Evolutionary conservation across 1,284 basidiomycete genomes (phyloP), one percentile per base, ranked within the genome.

Genomic region (Rhodotorula sp.): DNA sequence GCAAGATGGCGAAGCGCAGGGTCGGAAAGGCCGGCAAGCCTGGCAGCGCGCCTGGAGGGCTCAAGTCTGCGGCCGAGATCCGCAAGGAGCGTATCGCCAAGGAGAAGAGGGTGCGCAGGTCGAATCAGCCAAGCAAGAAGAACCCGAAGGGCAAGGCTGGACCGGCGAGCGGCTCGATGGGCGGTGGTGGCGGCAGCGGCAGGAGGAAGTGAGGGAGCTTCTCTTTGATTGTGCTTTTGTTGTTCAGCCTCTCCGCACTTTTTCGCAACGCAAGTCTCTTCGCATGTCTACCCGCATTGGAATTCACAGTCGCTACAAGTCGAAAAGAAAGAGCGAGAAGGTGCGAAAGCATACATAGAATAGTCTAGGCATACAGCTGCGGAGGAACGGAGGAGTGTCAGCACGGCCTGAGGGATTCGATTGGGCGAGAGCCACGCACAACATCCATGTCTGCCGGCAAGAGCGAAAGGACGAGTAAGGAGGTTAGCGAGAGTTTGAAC

Each of bases 11-110:
- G 57, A 76, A 77, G 70, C 68, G 73, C 22, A 66, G 71, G 48
- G 73, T 71, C n/a, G 59, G 71, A 24, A 67, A 48, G 3, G 68
- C 67, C 7, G 69, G 70, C 27, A 73, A 75, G 79, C 63, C 67
- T 34, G 73, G 70, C 19, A 64, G 77, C 76, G 67, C 81, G 82
- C 68, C 66, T 19, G 77, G 68, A 34, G 76, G 76, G 19, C 74
- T 77, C 59, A 92, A 90, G 82, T 89, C 86, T 0, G 87, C 86
- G 48, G 90, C 91, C 61, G 89, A 93, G 78, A 93, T 95, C 72
- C 85, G 90, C 68, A 93, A 89, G 79, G 81, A 84, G 36, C 85
- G 92, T 70, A 87, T 86, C 77, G 62, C 83, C 39, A 79, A 77
- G 67, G 78, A 74, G 59, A 77, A 76, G 64, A 58, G 75, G 20